Base-by-base conservation (phyloP, 208 protist species). In the Leishmania turanica region DNA sequence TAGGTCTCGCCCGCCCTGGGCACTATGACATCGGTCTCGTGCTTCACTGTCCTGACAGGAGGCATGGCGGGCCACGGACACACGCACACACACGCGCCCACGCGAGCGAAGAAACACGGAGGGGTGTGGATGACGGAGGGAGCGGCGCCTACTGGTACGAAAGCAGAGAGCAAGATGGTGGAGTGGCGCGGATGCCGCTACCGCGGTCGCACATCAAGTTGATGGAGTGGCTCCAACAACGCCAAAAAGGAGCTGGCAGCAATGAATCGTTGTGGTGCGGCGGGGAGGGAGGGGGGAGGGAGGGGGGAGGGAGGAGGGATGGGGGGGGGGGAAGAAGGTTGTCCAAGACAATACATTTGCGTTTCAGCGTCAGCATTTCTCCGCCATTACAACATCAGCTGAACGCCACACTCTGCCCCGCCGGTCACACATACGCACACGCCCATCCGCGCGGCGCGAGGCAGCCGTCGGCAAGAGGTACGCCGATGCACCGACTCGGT, bases 1-100 rank as follows among this genome's bases (percentile, higher is more conserved):
- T 95, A 98, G 53, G 84, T 95, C 72, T 96, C 92, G 8, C 95
- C 95, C 11, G 86, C 77, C 24, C 76, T 80, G 31, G 91, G 93
- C 40, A 96, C 83, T 21, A 77, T 56, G 31, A 90, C 79, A 45
- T 81, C 71, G 54, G 81, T 84, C 53, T 90, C 84, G n/a, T 88
- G 75, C 58, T 65, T 80, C 21, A 84, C 64, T 15, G 64, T 86
- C 45, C 71, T 71, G 19, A 78, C 76, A 31, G 75, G 75, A n/a
- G 81, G 76, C 78, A 86, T 77, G 37, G 31, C 31, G 62, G 13
- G 17, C 24, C 56, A 62, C 56, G 47, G 49, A 47, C 8, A 77
- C 31, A 47, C 49, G 13, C 34, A 34, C 15, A 47, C 19, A 77
- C 31, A 47, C 49, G 13, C 34, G 21, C 15, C 31, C 40, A n/a